phyloP scores from a whole-genome alignment of 345 rosid genomes.

The Populus pruinosa region DNA sequence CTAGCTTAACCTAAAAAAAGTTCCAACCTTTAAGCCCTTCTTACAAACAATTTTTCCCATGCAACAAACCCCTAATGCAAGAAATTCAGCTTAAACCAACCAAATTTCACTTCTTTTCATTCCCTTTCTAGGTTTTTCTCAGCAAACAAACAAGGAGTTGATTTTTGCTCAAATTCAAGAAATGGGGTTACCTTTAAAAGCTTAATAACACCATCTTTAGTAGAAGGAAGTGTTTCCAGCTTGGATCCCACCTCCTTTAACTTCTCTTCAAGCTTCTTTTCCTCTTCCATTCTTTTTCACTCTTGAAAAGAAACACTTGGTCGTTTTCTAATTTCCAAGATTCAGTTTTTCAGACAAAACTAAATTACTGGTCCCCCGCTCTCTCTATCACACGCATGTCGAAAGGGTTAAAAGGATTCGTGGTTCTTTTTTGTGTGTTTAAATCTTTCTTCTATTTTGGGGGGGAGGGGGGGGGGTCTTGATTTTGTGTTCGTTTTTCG shows the following conservation, averaged over 20 bases:
- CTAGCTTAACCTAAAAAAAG: not conserved
- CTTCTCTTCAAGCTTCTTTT: conserved; percentile 58
- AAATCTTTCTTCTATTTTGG: not conserved
- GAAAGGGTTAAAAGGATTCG: conserved; percentile 15
- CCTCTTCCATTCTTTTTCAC: conserved; percentile 23
- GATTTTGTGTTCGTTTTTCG: conserved; percentile 24
- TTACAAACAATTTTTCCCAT: not conserved
- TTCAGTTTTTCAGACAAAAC: not conserved
- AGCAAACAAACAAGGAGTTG: conserved; percentile 8
- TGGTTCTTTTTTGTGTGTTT: not conserved
- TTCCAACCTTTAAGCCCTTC: not conserved
- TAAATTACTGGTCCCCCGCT: not conserved
- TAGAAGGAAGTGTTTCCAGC: conserved; percentile 64
- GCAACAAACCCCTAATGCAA: not conserved
- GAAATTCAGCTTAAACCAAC: not conserved
- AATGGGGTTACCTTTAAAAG: conserved; percentile 68
- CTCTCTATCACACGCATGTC: not conserved
- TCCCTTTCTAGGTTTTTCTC: not conserved
- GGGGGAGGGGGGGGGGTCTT: not conserved
- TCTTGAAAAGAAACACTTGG: not conserved
- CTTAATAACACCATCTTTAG: conserved; percentile 73
- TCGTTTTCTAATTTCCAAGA: not conserved
- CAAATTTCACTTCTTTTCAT: not conserved
- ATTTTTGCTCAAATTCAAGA: not conserved
- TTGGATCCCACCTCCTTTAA: conserved; percentile 85